Base-by-base conservation (phyloP, 371 early-diverging fungal genomes). In the Apophysomyces ossiformis region DNA sequence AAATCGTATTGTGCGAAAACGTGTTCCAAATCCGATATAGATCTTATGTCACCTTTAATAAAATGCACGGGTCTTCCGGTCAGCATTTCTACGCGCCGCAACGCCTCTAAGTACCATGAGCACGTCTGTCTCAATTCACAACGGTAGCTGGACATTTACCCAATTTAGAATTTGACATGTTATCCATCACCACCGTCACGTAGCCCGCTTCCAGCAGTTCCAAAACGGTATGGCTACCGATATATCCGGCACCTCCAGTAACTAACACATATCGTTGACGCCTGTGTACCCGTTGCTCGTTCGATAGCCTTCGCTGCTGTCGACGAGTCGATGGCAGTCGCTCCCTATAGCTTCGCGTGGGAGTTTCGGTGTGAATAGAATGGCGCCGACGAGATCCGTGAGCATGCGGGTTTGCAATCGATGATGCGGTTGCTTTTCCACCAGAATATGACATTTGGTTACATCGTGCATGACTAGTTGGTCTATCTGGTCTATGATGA, bases 201-300 rank as follows among this genome's bases (percentile, higher is more conserved):
- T 85, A 87, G 41, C 91, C 90, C 11, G 83, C 64, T 38, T 85
- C 81, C 63, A 94, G 69, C 7, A 96, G 85, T 67, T 93, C 92
- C 21, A 94, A 70, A 32, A 91, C 92, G 0, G 95, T 94, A 83
- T 95, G 95, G 32, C 92, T 92, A 32, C 96, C 96, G 66, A 96
- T 94, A 72, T 92, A 96, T 4, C 96, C 96, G 67, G 93, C 91
- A 35, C 95, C 96, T 13, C 96, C 96, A 18, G 95, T 94, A 58
- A 96, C 95, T 46, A 96, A 85, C 58, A 95, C 75, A 36, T 74
- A 69, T 50, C 2, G 32, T 26, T 88, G 71, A 11, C 21, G 5
- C 67, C 71, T 36, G 16, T 7, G 9, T 2, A 26, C 21, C 9
- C 18, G 54, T 21, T n/a, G 5, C 8, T 9, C 21, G 9, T 9